Conservation (phyloP, 1,284 basidiomycete genomes). For the Mycosarcoma maydis region DNA sequence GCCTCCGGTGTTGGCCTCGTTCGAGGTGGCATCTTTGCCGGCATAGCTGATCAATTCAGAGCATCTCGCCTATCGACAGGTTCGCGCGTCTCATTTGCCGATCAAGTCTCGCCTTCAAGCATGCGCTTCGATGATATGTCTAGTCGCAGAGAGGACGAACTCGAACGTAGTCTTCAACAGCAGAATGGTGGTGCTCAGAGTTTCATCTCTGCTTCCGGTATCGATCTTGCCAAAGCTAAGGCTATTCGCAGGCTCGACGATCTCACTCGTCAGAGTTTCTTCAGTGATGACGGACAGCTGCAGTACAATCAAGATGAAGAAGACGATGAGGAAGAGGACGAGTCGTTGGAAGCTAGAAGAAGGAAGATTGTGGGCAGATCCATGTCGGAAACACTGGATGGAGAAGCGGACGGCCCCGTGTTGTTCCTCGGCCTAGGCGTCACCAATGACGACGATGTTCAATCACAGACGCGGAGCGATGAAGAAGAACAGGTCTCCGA, state of each 20-base stretch:
- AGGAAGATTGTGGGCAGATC: constrained; percentile 17
- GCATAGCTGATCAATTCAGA: constrained; percentile 31
- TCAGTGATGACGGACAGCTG: constrained; percentile 33
- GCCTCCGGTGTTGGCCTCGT: constrained; percentile 25
- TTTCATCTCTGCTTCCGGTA: constrained; percentile 29
- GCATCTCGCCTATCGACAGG: constrained; percentile 24
- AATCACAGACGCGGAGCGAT: constrained; percentile 10
- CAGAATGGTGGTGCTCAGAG: constrained; percentile 14
- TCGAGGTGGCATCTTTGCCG: constrained; percentile 44
- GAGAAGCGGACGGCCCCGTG: constrained; percentile 31
- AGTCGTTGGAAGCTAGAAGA: constrained; percentile 1
- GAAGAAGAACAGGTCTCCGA: constrained; percentile 35
- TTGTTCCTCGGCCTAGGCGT: constrained; percentile 36
- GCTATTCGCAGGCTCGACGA: constrained; percentile 43
- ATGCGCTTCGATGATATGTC: constrained; percentile 37
- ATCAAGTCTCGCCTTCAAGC: constrained; percentile 21
- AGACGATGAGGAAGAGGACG: constrained; percentile 4
- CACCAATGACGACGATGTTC: constrained; percentile 14
- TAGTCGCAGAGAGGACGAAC: constrained; percentile 34
- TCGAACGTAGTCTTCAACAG: constrained; percentile 21
- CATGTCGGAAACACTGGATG: constrained; percentile 41
- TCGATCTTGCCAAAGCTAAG: constrained; percentile 18
- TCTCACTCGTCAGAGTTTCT: constrained; percentile 40
- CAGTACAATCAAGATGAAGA: constrained; percentile 30
- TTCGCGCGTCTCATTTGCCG: constrained; percentile 41